Conservation (phyloP, 163 green algal genomes). For the Scenedesmus sp. region DNA sequence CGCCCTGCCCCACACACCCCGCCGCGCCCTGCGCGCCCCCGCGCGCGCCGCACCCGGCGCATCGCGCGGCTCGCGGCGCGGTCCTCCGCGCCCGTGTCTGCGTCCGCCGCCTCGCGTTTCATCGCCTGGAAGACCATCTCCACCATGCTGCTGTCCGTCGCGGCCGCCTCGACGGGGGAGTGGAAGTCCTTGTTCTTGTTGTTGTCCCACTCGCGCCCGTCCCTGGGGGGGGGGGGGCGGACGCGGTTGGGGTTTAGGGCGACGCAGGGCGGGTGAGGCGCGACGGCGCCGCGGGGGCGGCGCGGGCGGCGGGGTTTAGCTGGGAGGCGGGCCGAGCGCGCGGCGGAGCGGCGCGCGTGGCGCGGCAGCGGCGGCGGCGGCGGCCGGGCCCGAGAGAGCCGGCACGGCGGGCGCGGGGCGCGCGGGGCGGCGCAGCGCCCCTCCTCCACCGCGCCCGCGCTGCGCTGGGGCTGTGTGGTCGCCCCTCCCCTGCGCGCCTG, state of each 20-base stretch:
- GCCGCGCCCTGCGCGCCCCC: background rate
- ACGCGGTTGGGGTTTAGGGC: background rate
- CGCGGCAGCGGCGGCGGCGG: background rate
- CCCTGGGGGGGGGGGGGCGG: slow-evolving; percentile 3
- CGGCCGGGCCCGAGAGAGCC: too few relatives aligned
- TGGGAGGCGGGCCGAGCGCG: background rate
- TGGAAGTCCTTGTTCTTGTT: slow-evolving; percentile 79
- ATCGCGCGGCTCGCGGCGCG: slow-evolving; percentile 49
- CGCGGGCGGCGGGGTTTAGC: background rate
- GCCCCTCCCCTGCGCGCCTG: too few relatives aligned
- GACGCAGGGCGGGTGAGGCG: background rate
- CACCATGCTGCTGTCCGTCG: slow-evolving; percentile 43
- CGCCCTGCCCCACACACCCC: background rate
- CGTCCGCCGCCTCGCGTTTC: slow-evolving; percentile 45
- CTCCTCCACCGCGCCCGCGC: too few relatives aligned
- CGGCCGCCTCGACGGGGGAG: slow-evolving; percentile 54
- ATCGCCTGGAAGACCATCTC: slow-evolving; percentile 56
- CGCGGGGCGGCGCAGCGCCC: too few relatives aligned
- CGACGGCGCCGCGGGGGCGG: background rate
- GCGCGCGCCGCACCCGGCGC: slow-evolving; percentile 15
- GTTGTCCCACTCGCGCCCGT: slow-evolving; percentile 83
- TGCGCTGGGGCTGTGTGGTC: too few relatives aligned
- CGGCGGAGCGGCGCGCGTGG: too few relatives aligned
- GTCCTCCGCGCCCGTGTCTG: slow-evolving; percentile 55
- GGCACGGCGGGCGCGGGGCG: too few relatives aligned